Evolutionary conservation across 2,329 filamentous ascomycete genomes (phyloP).

Genomic region (Ophiognomonia clavigignenti-juglandacearum): DNA sequence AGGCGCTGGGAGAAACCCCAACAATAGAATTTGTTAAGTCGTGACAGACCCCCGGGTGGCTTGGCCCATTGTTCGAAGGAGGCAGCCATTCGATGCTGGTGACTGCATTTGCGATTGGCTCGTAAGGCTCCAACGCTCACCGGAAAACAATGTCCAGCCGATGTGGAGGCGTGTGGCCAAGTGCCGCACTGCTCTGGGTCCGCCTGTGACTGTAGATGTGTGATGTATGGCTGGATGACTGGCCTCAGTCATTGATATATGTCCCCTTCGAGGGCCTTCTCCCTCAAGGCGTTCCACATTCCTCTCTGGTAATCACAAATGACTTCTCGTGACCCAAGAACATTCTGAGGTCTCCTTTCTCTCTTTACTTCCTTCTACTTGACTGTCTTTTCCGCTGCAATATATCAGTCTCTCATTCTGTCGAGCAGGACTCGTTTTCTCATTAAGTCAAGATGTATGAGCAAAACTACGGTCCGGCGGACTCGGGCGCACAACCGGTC

Average conservation of each 20-base stretch:
- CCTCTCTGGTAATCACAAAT: background rate
- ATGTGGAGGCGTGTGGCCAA: background rate
- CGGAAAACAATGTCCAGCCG: background rate
- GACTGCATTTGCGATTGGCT: no score
- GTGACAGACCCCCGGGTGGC: no score
- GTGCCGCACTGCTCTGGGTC: background rate
- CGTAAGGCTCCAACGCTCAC: no score
- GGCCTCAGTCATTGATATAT: background rate
- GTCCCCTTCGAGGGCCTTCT: background rate
- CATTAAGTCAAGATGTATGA: background rate
- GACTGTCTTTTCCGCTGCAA: background rate
- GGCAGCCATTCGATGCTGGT: no score
- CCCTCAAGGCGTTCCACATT: background rate
- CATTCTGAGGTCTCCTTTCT: no score
- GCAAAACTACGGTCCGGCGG: no score
- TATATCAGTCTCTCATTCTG: background rate
- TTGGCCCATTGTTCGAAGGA: background rate
- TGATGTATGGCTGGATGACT: no score
- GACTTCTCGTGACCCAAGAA: no score
- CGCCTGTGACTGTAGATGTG: background rate
- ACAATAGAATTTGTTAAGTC: background rate
- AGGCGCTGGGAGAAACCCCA: background rate
- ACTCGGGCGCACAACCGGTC: background rate
- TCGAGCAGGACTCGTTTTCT: conserved; percentile 1
- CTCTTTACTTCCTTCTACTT: background rate